A percentile compares a stretch with the other conserved stretches of the same genome.
Conservation (phyloP, 352 stramenopile genomes). For the Pythium volutum region DNA sequence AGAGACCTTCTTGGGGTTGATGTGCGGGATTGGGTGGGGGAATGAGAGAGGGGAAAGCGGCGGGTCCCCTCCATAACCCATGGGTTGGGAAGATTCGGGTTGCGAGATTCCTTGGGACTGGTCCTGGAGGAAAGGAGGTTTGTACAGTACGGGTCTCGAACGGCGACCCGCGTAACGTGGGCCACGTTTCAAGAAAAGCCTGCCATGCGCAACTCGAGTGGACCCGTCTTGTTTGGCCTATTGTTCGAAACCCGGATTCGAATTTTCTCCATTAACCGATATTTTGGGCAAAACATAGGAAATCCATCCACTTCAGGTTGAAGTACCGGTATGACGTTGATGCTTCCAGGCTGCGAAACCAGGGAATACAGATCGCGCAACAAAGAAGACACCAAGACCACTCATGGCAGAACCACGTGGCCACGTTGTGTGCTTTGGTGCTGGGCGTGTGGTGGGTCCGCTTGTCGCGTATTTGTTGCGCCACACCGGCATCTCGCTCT, state of each 20-base stretch:
- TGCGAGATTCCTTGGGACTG: no score
- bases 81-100: not conserved
- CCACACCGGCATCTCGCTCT: slow-evolving; percentile 19
- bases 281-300: no score
- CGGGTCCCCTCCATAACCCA: slow-evolving; percentile 5
- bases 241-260: not conserved
- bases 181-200: no score
- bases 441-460: slow-evolving; percentile 39
- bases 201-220: no score
- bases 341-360: no score
- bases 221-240: no score
- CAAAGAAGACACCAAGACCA: not conserved
- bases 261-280: not conserved
- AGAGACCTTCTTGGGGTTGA: not conserved
- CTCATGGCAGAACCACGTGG: not conserved
- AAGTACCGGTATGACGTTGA: no score
- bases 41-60: not conserved
- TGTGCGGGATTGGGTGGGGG: not conserved
- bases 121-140: no score
- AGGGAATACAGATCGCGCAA: not conserved
- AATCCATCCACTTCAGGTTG: no score
- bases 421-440: slow-evolving; percentile 43
- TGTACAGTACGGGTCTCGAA: no score
- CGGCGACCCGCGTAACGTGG: no score
- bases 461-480: slow-evolving; percentile 41